Evolutionary conservation across 1,139 yeast genomes (phyloP).

Genomic region (Zhuliangozyma parablackwelliae): DNA sequence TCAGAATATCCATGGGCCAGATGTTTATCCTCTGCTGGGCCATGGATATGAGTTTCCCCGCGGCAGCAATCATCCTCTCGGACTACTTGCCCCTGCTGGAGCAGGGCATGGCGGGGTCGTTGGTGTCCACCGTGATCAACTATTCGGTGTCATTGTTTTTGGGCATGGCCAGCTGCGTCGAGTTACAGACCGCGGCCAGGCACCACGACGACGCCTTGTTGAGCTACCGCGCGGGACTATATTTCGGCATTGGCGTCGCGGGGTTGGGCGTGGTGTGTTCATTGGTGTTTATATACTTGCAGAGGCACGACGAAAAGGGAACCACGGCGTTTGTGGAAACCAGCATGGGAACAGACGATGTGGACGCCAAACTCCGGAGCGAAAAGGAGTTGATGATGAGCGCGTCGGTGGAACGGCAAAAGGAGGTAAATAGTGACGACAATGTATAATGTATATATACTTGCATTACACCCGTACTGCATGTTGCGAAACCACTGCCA

Average conservation of each 20-base stretch:
- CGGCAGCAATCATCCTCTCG: slow-evolving; percentile 49
- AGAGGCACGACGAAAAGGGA: slow-evolving; percentile 13
- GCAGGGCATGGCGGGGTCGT: slow-evolving; percentile 60
- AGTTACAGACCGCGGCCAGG: slow-evolving; percentile 26
- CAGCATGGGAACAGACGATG: background rate
- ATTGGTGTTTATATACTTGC: slow-evolving; percentile 25
- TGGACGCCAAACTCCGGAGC: too few relatives aligned
- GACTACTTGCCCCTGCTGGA: slow-evolving; percentile 46
- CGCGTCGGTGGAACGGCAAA: too few relatives aligned
- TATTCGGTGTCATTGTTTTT: slow-evolving; percentile 51
- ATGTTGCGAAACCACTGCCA: too few relatives aligned
- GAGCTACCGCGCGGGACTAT: slow-evolving; percentile 43
- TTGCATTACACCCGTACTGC: too few relatives aligned
- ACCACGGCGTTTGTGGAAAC: slow-evolving; percentile 3
- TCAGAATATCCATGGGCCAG: slow-evolving; percentile 42
- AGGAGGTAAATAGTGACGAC: too few relatives aligned
- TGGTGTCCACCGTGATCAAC: slow-evolving; percentile 51
- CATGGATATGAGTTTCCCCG: slow-evolving; percentile 58
- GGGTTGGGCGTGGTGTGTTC: slow-evolving; percentile 31
- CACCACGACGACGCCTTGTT: slow-evolving; percentile 17
- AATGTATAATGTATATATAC: too few relatives aligned
- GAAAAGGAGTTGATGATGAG: too few relatives aligned
- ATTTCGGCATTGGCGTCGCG: slow-evolving; percentile 37
- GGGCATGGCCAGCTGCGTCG: slow-evolving; percentile 50
- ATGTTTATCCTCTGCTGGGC: slow-evolving; percentile 51